Base-by-base conservation (phyloP, 1,284 basidiomycete genomes). In the Inonotus hispidus region DNA sequence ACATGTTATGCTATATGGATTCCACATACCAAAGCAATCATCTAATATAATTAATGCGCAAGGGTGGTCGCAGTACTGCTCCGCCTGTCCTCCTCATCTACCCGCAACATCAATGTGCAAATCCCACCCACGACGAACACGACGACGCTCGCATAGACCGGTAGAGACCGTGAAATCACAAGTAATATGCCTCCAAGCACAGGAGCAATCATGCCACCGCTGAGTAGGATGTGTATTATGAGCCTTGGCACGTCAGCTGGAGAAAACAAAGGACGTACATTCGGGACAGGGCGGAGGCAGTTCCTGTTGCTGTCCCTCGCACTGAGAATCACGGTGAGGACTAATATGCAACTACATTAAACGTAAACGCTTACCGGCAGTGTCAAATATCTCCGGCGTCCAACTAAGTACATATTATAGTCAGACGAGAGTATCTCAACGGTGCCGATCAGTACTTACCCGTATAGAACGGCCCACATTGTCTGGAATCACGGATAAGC, bases 391-490 rank as follows among this genome's bases (percentile, higher is more conserved):
- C 73, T 94, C 92, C 1, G 92, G 93, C 0, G 93, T 95, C 92
- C 93, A 94, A 4, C 85, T 86, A 27, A 29, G 13, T 10, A 54
- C 41, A 55, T 35, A n/a, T 59, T n/a, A 66, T 47, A 53, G 43
- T 6, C 53, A 29, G 16, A 11, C 53, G 16, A n/a, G 63, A 58
- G 57, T 19, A 5, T 8, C 21, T 60, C 56, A 37, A 16, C 23
- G 19, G 45, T 21, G 54, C 10, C 6, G 2, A 70, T 74, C 16
- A 13, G 14, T 52, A 13, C 32, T 65, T 58, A 85, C 82, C 90
- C 86, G 73, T 94, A 95, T 58, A 95, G 70, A 7, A 95, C 88
- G 10, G 92, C 90, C 82, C 92, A 96, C 92, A 95, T 96, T 1
- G 91, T 79, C 87, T 88, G 65, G 63, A 56, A 29, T 25, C n/a